Evolutionary conservation across 768 basidiomycete species (phyloP).

Genomic region (Agrocybe chaxingu): DNA sequence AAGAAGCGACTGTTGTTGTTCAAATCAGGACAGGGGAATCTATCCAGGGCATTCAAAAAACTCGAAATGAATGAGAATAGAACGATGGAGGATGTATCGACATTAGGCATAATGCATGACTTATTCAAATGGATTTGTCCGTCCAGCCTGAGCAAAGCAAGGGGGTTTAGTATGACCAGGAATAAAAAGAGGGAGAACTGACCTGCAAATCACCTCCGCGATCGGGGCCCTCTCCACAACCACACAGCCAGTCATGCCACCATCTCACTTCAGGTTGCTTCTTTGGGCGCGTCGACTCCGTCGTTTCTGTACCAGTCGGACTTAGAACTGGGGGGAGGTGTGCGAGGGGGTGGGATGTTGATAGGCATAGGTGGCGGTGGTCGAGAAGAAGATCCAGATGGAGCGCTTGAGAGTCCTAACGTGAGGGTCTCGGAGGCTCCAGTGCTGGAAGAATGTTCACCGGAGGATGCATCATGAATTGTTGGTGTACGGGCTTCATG

Average conservation of each 20-base stretch:
- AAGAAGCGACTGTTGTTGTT: too few species aligned
- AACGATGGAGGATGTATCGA: neutral
- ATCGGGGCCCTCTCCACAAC: slow-evolving; percentile 72
- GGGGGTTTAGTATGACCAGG: neutral
- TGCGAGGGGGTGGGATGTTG: slow-evolving; percentile 59
- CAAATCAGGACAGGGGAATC: too few species aligned
- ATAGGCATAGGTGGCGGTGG: slow-evolving; percentile 55
- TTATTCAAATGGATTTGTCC: slow-evolving; percentile 65
- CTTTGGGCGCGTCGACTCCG: slow-evolving; percentile 21
- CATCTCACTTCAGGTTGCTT: slow-evolving; percentile 37
- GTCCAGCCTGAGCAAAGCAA: slow-evolving; percentile 52
- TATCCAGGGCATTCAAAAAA: neutral
- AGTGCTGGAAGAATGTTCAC: slow-evolving; percentile 6
- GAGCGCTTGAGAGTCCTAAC: slow-evolving; percentile 10
- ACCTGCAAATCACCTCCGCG: slow-evolving; percentile 74
- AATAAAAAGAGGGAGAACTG: slow-evolving; percentile 14
- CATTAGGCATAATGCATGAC: neutral
- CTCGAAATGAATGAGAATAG: neutral
- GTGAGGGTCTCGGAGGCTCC: neutral
- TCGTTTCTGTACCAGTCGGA: slow-evolving; percentile 28
- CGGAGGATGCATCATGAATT: slow-evolving; percentile 1
- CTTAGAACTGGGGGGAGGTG: slow-evolving; percentile 39
- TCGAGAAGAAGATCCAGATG: slow-evolving; percentile 19
- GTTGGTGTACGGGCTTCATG: slow-evolving; percentile 12
- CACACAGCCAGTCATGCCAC: slow-evolving; percentile 90